Conservation (phyloP, 345 rosid genomes). For the Nephelium lappaceum region DNA sequence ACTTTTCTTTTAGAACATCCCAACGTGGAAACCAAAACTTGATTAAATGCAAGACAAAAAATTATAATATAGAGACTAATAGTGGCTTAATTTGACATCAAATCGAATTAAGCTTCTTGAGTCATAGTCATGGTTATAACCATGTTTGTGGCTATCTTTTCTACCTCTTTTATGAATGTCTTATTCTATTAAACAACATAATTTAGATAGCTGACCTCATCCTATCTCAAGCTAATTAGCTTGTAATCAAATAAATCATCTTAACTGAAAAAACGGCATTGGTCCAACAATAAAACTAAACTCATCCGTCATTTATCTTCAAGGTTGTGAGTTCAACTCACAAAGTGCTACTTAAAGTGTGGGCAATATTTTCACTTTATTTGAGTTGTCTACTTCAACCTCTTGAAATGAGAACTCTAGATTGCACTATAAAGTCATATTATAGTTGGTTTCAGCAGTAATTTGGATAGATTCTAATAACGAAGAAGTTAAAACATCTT, state of each 20-base stretch:
- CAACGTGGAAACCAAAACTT: not conserved
- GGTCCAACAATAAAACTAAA: too few relatives aligned
- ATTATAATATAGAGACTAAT: not conserved
- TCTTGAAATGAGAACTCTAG: too few relatives aligned
- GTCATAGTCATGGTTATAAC: not conserved
- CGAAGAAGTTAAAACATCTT: too few relatives aligned
- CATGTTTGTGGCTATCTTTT: not conserved
- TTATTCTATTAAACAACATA: not conserved
- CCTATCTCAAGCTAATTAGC: not conserved
- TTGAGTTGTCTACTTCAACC: too few relatives aligned
- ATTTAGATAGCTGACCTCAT: too few relatives aligned
- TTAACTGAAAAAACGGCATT: not conserved
- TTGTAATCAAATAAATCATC: not conserved
- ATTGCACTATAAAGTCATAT: too few relatives aligned
- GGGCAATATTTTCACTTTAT: too few relatives aligned
- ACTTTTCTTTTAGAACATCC: not conserved
- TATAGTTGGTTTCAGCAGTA: too few relatives aligned
- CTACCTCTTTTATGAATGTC: not conserved
- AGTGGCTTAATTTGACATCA: constrained; percentile 11
- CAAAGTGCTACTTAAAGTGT: too few relatives aligned
- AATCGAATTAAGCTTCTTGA: constrained; percentile 2
- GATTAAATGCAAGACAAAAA: not conserved
- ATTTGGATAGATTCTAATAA: too few relatives aligned
- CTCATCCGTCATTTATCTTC: too few relatives aligned
- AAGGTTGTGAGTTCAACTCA: too few relatives aligned